Base-by-base conservation (phyloP, 2,329 filamentous ascomycete species). In the Phyllosticta capitalensis region DNA sequence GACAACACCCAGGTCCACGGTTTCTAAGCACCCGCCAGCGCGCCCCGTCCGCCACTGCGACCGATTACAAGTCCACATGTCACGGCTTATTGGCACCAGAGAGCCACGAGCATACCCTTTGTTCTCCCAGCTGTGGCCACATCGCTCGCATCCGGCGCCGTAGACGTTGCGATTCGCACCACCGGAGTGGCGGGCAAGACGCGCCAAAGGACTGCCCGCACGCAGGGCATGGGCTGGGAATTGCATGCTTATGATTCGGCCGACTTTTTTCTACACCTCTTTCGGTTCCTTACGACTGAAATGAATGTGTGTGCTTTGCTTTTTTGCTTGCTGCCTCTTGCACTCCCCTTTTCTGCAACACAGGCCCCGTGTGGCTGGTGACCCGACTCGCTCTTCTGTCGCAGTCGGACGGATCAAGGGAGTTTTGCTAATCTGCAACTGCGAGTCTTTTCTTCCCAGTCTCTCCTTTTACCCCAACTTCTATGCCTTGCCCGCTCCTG, bases 1-100 rank as follows among this genome's bases (percentile, higher is more conserved):
- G 17, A 45, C 14, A 19, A n/a, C 38, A n/a, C 7, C 38, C 62
- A 71, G 69, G 69, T 71, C 64, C 69, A 71, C 62, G 69, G 69
- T 65, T 71, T 71, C 68, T 71, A 70, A 62, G 61, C 64, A 48
- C 49, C 63, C 58, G 52, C 45, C 61, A 63, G 56, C 62, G 58
- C 64, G 52, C 63, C 64, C 59, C 57, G 60, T 63, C 63, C 63
- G 60, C 64, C 63, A 61, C 59, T 38, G 52, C 52, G 58, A 55
- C 53, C 54, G 52, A 59, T 55, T 52, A 49, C 33, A 53, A 52
- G 24, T 26, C 24, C 24, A 45, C 54, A 28, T 52, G 33, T 55
- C 33, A 52, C 58, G 51, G 52, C 38, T 48, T 24, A 28, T 30
- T 20, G 17, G 24, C 24, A 52, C 30, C 4, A 7, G 26, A 26